A percentile compares a stretch with the other conserved stretches of the same genome.
These are phyloP conservation scores for Colletotrichum siamense DNA, from an alignment of 2,329 filamentous ascomycete species.

Conservation along the genomic window DNA sequence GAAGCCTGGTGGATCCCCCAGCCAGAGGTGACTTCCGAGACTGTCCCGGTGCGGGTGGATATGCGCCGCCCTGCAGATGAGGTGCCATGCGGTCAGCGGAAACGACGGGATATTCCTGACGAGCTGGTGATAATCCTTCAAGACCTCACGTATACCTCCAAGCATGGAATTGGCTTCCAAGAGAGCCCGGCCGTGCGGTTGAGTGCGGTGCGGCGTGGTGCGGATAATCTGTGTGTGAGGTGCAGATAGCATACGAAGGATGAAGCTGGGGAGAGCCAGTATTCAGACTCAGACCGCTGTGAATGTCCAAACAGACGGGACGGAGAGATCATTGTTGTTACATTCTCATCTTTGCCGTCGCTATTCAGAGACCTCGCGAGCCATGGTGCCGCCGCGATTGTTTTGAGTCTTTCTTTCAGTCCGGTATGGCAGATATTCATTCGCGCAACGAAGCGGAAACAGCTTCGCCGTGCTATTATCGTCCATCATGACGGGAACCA, in stretches of 20 bases:
- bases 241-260: background rate
- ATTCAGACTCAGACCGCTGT: background rate
- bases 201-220: background rate
- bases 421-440: background rate
- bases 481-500: background rate
- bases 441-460: background rate
- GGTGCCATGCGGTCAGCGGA: background rate
- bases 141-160: background rate
- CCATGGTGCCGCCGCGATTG: background rate
- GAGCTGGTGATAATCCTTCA: background rate
- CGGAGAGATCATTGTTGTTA: background rate
- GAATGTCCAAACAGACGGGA: background rate
- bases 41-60: conserved; percentile 4
- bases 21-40: background rate
- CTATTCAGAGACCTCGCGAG: background rate
- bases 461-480: background rate
- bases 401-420: background rate
- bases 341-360: background rate
- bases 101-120: background rate
- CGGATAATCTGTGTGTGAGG: background rate
- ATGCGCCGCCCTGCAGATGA: background rate
- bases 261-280: background rate
- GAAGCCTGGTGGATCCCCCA: background rate
- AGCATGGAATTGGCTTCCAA: background rate
- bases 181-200: background rate